These are phyloP conservation scores for Paxillus involutus DNA, from an alignment of 768 basidiomycete genomes.

Conservation along the genomic window DNA sequence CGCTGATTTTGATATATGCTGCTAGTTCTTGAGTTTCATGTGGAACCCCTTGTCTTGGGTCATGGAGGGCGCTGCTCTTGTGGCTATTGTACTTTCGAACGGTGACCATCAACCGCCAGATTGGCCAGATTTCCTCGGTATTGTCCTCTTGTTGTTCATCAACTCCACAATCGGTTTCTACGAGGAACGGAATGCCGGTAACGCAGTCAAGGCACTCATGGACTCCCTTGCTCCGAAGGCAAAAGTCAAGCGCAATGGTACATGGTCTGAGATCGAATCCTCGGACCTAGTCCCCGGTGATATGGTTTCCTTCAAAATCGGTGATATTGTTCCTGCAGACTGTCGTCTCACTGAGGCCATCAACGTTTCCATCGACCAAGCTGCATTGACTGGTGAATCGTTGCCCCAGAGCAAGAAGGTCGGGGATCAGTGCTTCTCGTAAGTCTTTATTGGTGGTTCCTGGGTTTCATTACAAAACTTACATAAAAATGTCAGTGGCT, in stretches of 20 bases:
- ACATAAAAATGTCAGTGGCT: slow-evolving; percentile 56
- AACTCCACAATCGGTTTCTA: slow-evolving; percentile 99
- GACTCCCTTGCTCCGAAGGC: slow-evolving; percentile 99
- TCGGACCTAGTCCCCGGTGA: slow-evolving; percentile 91
- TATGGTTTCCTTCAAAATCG: slow-evolving; percentile 97
- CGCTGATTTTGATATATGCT: neutral
- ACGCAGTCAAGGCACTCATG: slow-evolving; percentile 99
- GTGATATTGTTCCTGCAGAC: slow-evolving; percentile 97
- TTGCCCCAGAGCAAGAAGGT: slow-evolving; percentile 90
- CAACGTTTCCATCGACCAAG: slow-evolving; percentile 98
- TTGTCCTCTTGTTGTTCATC: slow-evolving; percentile 85
- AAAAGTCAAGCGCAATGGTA: slow-evolving; percentile 82
- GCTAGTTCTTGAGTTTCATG: slow-evolving; percentile 92
- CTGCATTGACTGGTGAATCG: slow-evolving; percentile 96
- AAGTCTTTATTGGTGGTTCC: slow-evolving; percentile 34
- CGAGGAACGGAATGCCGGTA: slow-evolving; percentile 95
- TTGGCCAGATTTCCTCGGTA: slow-evolving; percentile 98
- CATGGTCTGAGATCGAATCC: slow-evolving; percentile 91
- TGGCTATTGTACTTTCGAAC: slow-evolving; percentile 95
- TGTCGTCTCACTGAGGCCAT: slow-evolving; percentile 95
- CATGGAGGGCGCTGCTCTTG: slow-evolving; percentile 95
- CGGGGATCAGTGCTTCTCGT: slow-evolving; percentile 98
- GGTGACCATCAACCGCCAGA: slow-evolving; percentile 85
- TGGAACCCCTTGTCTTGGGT: slow-evolving; percentile 99
- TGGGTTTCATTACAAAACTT: neutral